phyloP scores from a whole-genome alignment of 805 yeast species.

The Candida oleophila region DNA sequence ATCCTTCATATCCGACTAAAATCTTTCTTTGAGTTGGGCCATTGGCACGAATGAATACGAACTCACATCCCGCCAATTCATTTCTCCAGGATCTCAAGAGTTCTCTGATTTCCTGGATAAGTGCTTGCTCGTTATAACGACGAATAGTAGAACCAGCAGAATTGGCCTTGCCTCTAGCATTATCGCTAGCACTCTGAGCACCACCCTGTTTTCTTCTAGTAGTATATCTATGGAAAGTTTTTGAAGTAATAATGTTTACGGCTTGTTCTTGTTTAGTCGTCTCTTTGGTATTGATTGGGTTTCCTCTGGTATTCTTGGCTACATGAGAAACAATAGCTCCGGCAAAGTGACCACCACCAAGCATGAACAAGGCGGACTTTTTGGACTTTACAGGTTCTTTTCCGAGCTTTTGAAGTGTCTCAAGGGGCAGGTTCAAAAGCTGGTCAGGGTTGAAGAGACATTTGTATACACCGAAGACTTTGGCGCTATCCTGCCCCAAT shows the following conservation, averaged over 20 bases:
- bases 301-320: conserved; percentile 56
- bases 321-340: conserved; percentile 86
- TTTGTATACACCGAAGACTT: conserved; percentile 69
- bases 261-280: conserved; percentile 54
- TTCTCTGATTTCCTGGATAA: conserved; percentile 74
- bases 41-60: conserved; percentile 77
- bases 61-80: conserved; percentile 58
- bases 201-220: conserved; percentile 98
- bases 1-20: conserved; percentile 65
- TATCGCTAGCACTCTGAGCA: conserved; percentile 88
- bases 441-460: conserved; percentile 48
- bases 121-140: conserved; percentile 84
- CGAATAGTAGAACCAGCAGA: conserved; percentile 93
- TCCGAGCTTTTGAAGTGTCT: conserved; percentile 42
- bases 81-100: conserved; percentile 65
- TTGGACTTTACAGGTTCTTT: conserved; percentile 18
- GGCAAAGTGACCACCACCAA: conserved; percentile 98
- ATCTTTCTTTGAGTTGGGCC: conserved; percentile 67
- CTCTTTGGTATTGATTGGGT: conserved; percentile 45
- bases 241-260: conserved; percentile 67
- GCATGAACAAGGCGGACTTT: conserved; percentile 81
- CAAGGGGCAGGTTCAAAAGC: conserved; percentile 45
- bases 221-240: conserved; percentile 91
- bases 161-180: conserved; percentile 90
- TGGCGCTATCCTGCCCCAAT: conserved; percentile 17